Evolutionary conservation across 2,329 filamentous ascomycete genomes (phyloP), one percentile per base, ranked within the genome.

Genomic region (Colletotrichum tabaci): DNA sequence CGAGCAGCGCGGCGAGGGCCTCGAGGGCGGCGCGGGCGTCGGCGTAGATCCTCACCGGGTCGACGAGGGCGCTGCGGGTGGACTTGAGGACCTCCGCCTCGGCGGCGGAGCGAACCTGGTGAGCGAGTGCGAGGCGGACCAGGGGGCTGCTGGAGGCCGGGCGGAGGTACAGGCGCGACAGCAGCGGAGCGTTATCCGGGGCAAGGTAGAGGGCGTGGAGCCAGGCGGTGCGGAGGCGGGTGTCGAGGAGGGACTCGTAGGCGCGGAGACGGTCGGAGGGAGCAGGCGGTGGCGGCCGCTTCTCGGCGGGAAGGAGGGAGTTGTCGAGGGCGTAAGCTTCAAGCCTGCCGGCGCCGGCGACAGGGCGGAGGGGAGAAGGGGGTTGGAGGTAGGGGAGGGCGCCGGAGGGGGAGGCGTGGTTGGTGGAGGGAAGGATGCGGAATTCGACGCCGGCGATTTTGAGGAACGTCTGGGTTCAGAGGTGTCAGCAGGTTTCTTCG

Each of bases 361-460:
- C 82, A 2, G 89, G 87, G 21, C 73, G 74, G 23, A 78, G 76
- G 35, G 80, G 72, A 76, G 77, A 64, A 75, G 80, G 10, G 12
- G 93, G 92, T 10, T 96, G 87, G 53, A 99, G 87, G 82, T 97
- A 98, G 0, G 96, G 96, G 16, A 98, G 87, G n/a, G 91, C 87
- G 69, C 96, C 95, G 26, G 92, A 92, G 0, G 96, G 96, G 2
- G 95, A 98, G 62, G 96, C 95, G 84, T 98, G 96, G 81, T 98
- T 98, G 76, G 90, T 97, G 4, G 95, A 97, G 5, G 94, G 84
- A 8, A 90, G 84, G 62, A 92, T 84, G 64, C 85, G 85, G 80
- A 95, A 92, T 5, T 90, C 82, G 70, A 98, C 86, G 50, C 88
- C 88, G 61, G 91, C 88, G 77, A 98, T 94, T 77, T 90, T 93